Base-by-base conservation (phyloP, 2,329 filamentous ascomycete genomes). In the Monilinia fructigena region DNA sequence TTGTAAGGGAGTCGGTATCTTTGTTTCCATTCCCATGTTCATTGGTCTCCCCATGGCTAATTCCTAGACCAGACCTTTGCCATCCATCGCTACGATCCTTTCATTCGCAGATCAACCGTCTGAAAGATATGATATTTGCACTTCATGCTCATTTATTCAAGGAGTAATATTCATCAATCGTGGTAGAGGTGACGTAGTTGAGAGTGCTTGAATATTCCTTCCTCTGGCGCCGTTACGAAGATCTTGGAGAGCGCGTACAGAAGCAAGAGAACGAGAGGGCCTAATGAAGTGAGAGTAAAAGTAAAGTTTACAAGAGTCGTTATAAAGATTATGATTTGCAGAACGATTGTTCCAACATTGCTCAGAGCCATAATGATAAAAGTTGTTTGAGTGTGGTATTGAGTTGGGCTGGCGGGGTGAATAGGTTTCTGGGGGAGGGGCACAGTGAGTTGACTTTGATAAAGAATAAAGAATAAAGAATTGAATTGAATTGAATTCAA, bases 261-360 rank as follows among this genome's bases (percentile, higher is more conserved):
- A 31, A 75, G 73, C 55, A 83, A 75, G 35, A 84, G 76, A 12
- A 81, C 68, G 56, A 81, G 76, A 20, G 82, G 80, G 67, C 83
- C 82, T 63, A 82, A 79, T 68, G 81, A 78, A 23, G 81, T 77
- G 67, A 85, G 78, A 66, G 81, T 82, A 68, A 82, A 80, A 72
- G 80, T 80, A 72, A 85, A 81, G 74, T 84, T 83, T 68, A 83
- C 79, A 65, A 85, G 76, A 62, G 82, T 83, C 52, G 81, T 82
- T 69, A 85, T 76, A 73, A 85, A 85, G 72, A 84, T 81, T 63
- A 84, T 76, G 70, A 83, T 78, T 70, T 83, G 78, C 61, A 85
- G 76, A 69, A 84, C 74, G 45, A 83, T 76, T n/a, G 82, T 80
- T 59, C 82, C 82, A 35, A 85, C 74, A 76, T 84, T 81, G 72